Evolutionary conservation across 2,329 filamentous ascomycete genomes (phyloP).

Genomic region (Paecilomyces niveus): DNA sequence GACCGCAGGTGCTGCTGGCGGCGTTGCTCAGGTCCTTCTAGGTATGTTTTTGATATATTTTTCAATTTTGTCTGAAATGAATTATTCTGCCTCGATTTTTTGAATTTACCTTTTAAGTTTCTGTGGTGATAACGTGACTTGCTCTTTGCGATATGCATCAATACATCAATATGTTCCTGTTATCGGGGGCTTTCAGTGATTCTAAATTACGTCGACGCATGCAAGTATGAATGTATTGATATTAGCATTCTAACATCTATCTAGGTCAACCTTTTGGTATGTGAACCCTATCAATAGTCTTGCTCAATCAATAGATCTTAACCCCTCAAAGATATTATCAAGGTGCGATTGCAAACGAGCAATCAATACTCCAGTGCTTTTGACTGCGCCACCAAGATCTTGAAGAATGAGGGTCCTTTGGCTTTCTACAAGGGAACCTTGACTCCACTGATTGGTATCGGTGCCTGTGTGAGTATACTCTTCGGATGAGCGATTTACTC

Average conservation of each 20-base stretch:
- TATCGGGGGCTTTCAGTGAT: background rate
- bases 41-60: constrained; percentile 53
- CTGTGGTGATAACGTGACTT: background rate
- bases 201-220: background rate
- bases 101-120: background rate
- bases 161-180: background rate
- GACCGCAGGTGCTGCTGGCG: constrained; percentile 81
- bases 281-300: constrained; percentile 11
- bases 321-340: constrained; percentile 69
- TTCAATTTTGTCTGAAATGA: background rate
- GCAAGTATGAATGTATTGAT: background rate
- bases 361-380: constrained; percentile 73
- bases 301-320: constrained; percentile 3
- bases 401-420: constrained; percentile 74
- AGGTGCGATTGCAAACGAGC: constrained; percentile 90
- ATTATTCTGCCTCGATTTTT: background rate
- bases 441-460: constrained; percentile 89
- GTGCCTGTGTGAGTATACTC: constrained; percentile 65
- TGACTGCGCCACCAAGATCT: constrained; percentile 74
- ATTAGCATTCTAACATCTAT: constrained; percentile 18
- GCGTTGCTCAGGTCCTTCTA: constrained; percentile 86
- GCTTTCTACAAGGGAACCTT: constrained; percentile 99
- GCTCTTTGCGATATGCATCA: background rate
- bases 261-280: constrained; percentile 60
- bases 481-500: background rate